phyloP scores from a whole-genome alignment of 306 rosid species.

The Senna siamea region DNA sequence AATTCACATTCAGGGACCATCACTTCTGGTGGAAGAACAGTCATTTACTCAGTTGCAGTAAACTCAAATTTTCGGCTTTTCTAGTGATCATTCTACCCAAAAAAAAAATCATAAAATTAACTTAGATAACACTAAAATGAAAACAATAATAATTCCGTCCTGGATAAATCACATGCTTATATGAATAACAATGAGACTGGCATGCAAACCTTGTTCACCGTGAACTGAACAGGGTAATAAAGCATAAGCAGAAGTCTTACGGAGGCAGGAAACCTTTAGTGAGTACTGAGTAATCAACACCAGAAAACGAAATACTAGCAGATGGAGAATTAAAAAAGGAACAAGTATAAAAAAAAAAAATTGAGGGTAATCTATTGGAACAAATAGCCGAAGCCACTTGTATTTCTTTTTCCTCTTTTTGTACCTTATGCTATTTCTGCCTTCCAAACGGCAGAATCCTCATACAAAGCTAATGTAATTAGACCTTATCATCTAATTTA shows the following conservation, averaged over 20 bases:
- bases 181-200: not conserved
- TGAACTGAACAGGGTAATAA: not conserved
- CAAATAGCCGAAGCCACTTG: constrained; percentile 36
- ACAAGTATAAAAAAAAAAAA: constrained; percentile 42
- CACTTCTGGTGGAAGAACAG: not conserved
- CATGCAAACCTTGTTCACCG: not conserved
- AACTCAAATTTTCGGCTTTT: constrained; percentile 3
- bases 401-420: constrained; percentile 6
- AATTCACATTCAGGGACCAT: constrained; percentile 5
- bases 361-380: constrained; percentile 38
- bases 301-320: not conserved
- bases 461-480: constrained; percentile 32
- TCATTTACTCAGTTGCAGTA: constrained; percentile 10
- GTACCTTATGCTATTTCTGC: constrained; percentile 51
- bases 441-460: constrained; percentile 38
- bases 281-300: not conserved
- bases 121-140: not conserved
- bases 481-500: constrained; percentile 84
- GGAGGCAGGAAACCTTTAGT: not conserved
- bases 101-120: not conserved
- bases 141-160: not conserved
- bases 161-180: not conserved
- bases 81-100: not conserved
- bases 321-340: constrained; percentile 21
- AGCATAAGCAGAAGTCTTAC: not conserved